Percentiles rank a stretch among this genome's conserved stretches.
These are phyloP conservation scores for Plantago elongata DNA, from an alignment of 257 asterid genomes.

Conservation along the genomic window DNA sequence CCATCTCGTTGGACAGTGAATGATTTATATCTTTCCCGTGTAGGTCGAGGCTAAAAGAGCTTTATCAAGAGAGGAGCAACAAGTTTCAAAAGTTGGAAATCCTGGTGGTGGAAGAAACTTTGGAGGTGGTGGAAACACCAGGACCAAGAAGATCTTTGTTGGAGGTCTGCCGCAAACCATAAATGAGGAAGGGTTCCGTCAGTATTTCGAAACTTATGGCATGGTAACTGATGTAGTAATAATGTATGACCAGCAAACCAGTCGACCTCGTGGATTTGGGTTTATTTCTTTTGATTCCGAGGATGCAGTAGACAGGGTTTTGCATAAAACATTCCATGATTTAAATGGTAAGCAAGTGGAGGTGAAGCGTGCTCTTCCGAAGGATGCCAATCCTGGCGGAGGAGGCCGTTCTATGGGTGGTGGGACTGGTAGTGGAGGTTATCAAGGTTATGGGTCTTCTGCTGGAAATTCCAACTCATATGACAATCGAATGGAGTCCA, in stretches of 20 bases:
- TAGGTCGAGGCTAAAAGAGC: constrained; percentile 95
- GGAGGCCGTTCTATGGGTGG: constrained; percentile 69
- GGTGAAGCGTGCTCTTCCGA: constrained; percentile 91
- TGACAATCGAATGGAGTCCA: constrained; percentile 69
- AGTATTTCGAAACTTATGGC: constrained; percentile 75
- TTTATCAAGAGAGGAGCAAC: constrained; percentile 89
- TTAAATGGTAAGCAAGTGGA: constrained; percentile 86
- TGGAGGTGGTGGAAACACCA: constrained; percentile 54
- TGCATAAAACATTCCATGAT: constrained; percentile 82
- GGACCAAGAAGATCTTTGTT: constrained; percentile 87
- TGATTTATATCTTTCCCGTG: not conserved
- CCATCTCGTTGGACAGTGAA: too few relatives aligned
- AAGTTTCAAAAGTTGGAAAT: constrained; percentile 61
- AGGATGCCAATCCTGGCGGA: constrained; percentile 74
- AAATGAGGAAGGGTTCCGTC: constrained; percentile 72
- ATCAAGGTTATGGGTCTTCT: constrained; percentile 31
- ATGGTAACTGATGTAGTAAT: constrained; percentile 74
- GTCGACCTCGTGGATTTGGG: constrained; percentile 94
- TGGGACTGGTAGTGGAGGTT: constrained; percentile 30
- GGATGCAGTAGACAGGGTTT: constrained; percentile 90
- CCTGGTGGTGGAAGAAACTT: constrained; percentile 47
- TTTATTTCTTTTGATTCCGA: constrained; percentile 83
- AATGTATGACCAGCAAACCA: constrained; percentile 93
- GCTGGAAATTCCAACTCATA: constrained; percentile 40
- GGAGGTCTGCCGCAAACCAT: constrained; percentile 86